A percentile compares a stretch with the other conserved stretches of the same genome.
phyloP scores from a whole-genome alignment of 169 alveolate genomes.

The Cryptosporidium meleagridis region DNA sequence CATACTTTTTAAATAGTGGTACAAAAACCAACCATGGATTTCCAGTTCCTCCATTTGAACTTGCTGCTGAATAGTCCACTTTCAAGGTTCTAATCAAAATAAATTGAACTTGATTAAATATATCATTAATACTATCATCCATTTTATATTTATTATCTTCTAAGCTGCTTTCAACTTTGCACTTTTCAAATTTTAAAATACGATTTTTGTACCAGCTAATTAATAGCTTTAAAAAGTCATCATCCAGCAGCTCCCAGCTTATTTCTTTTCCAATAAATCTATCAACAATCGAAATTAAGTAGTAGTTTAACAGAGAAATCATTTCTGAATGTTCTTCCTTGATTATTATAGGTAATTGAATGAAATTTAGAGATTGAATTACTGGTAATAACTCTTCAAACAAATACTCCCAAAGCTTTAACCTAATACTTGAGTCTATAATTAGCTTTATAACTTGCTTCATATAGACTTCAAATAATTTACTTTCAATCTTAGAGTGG shows the following conservation, averaged over 20 bases:
- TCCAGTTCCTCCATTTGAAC: background rate
- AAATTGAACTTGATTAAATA: slow-evolving; percentile 13
- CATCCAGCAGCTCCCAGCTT: background rate
- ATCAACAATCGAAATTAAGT: background rate
- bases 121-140: background rate
- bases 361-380: background rate
- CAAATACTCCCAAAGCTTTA: slow-evolving; percentile 43
- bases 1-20: slow-evolving; percentile 36
- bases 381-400: slow-evolving; percentile 37
- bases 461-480: background rate
- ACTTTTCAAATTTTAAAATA: background rate
- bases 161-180: background rate
- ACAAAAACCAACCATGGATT: slow-evolving; percentile 54
- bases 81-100: slow-evolving; percentile 52
- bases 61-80: background rate
- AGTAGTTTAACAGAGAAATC: background rate
- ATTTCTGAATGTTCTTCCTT: background rate
- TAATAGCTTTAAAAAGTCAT: slow-evolving; percentile 4
- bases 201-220: slow-evolving; percentile 28
- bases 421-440: slow-evolving; percentile 19
- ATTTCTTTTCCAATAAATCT: slow-evolving; percentile 16
- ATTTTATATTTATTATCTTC: background rate
- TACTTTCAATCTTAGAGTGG: background rate
- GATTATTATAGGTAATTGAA: background rate
- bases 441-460: slow-evolving; percentile 11